Conservation (phyloP, 176 grass and related monocot genomes). For the Echinochloa phyllopogon region DNA sequence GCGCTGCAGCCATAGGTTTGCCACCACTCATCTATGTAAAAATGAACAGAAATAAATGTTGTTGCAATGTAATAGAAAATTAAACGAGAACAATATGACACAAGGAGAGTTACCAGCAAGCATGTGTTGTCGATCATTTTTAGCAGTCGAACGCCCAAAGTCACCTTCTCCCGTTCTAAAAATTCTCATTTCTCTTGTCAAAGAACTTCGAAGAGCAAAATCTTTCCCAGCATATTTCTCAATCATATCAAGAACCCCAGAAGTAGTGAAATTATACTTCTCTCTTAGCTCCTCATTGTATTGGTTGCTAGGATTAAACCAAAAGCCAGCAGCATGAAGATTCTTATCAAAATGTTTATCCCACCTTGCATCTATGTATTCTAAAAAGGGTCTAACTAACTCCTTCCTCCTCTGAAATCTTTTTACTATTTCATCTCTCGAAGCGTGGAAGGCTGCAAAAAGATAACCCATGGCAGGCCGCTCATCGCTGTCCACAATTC, state of each 20-base stretch:
- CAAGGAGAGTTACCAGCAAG: background rate
- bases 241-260: background rate
- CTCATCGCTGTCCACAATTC: constrained; percentile 22
- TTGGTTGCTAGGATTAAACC: constrained; percentile 26
- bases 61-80: background rate
- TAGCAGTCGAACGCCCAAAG: background rate
- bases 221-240: constrained; percentile 15
- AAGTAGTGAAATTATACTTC: background rate
- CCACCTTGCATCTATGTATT: background rate
- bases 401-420: constrained; percentile 29
- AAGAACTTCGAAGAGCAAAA: background rate
- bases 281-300: constrained; percentile 21
- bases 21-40: constrained; percentile 9
- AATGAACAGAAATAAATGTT: background rate
- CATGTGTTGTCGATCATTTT: background rate
- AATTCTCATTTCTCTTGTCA: constrained; percentile 14
- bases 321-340: constrained; percentile 13
- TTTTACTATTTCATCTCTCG: constrained; percentile 10
- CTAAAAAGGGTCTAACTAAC: background rate
- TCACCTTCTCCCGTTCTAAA: background rate
- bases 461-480: background rate
- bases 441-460: background rate
- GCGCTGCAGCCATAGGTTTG: background rate
- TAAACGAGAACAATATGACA: background rate
- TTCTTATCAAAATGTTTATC: background rate